Evolutionary conservation across 371 early-diverging fungal genomes (phyloP), one percentile per base, ranked within the genome.

Genomic region (Syncephalastrum contaminatum): DNA sequence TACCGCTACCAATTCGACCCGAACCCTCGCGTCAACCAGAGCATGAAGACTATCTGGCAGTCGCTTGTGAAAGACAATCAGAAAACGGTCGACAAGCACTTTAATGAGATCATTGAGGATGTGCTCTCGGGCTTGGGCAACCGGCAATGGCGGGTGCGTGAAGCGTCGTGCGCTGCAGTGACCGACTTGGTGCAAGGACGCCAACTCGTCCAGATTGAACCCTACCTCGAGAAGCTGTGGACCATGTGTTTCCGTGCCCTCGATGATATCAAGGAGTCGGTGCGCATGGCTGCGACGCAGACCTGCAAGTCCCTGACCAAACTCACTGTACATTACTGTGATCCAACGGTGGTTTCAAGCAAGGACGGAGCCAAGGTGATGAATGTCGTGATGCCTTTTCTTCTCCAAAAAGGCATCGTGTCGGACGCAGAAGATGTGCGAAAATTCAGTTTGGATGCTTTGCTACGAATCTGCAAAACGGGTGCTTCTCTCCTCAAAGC

Each of bases 201-300:
- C 8, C 78, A 83, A 36, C 65, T 89, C 15, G 77, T 70, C 22
- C 84, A 88, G 53, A 73, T 92, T 4, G 84, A 90, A 55, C 85
- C 88, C 0, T 87, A 89, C 51, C 57, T 94, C 42, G 88, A 93
- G 53, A 72, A 78, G 3, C 65, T 93, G 16, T 97, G 97, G 97
- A 79, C 71, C 24, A 92, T 93, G 91, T 81, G 85, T 20, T 96
- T 97, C 81, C 73, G 94, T 22, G 87, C 88, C 12, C 62, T 97
- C 51, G 97, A 97, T 63, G 97, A 97, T 55, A 93, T 97, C 62
- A 95, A 95, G 62, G 95, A 92, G 61, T 90, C 88, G 44, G 97
- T 97, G 4, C 81, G 96, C 4, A 70, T 80, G 42, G 90, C 95
- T 0, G 96, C 91, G 1, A 88, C 93, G 14, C 78, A 82, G 57